These are phyloP conservation scores for Colletotrichum lindemuthianum DNA, from an alignment of 2,329 filamentous ascomycete species.

Conservation along the genomic window DNA sequence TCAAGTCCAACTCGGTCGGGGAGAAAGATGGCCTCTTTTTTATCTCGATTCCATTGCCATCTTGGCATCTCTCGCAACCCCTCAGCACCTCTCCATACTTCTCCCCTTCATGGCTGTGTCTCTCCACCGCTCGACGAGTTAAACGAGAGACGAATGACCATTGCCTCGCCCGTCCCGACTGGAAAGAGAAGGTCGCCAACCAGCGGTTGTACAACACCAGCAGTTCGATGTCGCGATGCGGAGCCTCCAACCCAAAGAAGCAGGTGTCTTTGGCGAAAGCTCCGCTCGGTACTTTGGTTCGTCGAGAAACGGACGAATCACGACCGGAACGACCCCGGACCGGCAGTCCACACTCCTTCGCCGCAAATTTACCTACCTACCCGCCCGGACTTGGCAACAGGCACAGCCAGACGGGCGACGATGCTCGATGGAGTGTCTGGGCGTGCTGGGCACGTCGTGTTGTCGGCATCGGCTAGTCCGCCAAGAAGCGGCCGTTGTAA, in stretches of 20 bases:
- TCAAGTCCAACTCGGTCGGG: neutral
- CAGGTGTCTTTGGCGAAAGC: constrained; percentile 24
- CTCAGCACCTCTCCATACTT: neutral
- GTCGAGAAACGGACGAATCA: constrained; percentile 17
- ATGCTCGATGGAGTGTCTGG: constrained; percentile 12
- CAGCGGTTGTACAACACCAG: constrained; percentile 1
- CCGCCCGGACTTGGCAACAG: constrained; percentile 29
- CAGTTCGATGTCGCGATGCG: constrained; percentile 27
- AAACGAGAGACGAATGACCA: constrained; percentile 16
- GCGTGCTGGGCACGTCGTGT: constrained; percentile 20
- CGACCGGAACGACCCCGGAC: constrained; percentile 1
- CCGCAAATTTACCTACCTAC: constrained; percentile 28
- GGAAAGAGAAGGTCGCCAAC: constrained; percentile 25
- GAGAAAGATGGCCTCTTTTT: constrained; percentile 7
- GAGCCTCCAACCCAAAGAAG: constrained; percentile 30
- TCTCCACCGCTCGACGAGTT: constrained; percentile 10
- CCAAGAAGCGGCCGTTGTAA: constrained; percentile 30
- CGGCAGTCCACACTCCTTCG: constrained; percentile 33
- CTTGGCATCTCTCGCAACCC: constrained; percentile 11
- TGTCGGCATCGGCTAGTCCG: constrained; percentile 9
- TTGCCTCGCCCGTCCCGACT: constrained; percentile 2
- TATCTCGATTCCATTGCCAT: constrained; percentile 14
- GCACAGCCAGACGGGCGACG: constrained; percentile 13
- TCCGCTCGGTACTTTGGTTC: constrained; percentile 22
- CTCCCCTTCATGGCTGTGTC: neutral